Conservation (phyloP, 306 rosid genomes). For the Quercus engelmannii region DNA sequence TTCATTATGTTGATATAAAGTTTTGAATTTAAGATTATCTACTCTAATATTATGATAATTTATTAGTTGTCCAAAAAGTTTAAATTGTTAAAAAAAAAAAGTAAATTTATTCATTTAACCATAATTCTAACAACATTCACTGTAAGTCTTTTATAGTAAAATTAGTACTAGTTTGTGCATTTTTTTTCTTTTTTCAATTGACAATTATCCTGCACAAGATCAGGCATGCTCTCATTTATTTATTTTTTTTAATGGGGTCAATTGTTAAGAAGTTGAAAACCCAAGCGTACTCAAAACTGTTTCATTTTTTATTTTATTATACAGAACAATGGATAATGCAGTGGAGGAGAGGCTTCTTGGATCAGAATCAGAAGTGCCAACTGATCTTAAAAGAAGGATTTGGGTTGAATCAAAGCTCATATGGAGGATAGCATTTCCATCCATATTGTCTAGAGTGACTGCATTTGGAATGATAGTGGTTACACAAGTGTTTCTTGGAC, state of each 20-base stretch:
- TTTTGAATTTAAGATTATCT: too few species aligned
- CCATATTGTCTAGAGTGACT: constrained; percentile 39
- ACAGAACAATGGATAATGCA: background rate
- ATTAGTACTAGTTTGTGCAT: too few species aligned
- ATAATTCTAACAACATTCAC: too few species aligned
- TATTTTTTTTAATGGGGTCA: background rate
- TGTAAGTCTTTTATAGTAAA: too few species aligned
- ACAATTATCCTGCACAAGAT: too few species aligned
- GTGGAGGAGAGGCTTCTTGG: constrained; percentile 13
- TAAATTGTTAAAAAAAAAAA: too few species aligned
- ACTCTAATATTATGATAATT: too few species aligned
- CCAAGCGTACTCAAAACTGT: background rate
- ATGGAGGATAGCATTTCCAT: constrained; percentile 59
- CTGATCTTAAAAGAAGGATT: constrained; percentile 18
- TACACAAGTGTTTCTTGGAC: constrained; percentile 53
- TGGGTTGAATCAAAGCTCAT: constrained; percentile 40
- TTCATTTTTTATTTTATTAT: background rate
- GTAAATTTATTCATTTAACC: too few species aligned
- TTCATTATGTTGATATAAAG: too few species aligned
- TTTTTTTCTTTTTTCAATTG: too few species aligned
- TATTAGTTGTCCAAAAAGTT: too few species aligned
- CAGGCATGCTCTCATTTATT: too few species aligned
- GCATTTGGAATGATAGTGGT: constrained; percentile 50
- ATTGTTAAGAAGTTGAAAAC: background rate
- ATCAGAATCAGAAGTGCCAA: constrained; percentile 3